A percentile compares a stretch with the other conserved stretches of the same genome.
phyloP scores from a whole-genome alignment of 805 yeast genomes.

The Teunomyces pallodes region DNA sequence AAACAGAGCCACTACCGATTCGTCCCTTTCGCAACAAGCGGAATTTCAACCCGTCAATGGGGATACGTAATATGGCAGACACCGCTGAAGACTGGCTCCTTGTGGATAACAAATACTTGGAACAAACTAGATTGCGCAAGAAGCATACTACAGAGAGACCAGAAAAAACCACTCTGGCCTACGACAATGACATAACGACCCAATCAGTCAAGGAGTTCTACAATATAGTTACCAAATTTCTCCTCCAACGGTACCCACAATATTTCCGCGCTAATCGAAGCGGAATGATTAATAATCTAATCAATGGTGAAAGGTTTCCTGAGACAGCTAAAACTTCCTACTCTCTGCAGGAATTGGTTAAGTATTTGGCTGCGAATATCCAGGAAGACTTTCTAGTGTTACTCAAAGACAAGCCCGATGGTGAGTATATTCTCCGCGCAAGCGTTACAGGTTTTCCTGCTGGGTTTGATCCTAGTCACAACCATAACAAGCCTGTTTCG shows the following conservation, averaged over 20 bases:
- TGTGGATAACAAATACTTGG: constrained; percentile 58
- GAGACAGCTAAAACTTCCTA: constrained; percentile 6
- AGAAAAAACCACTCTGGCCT: constrained; percentile 29
- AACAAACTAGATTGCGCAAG: constrained; percentile 40
- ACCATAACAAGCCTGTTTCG: constrained; percentile 54
- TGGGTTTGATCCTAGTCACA: constrained; percentile 64
- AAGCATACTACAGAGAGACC: constrained; percentile 27
- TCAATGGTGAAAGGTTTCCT: constrained; percentile 37
- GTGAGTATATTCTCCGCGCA: constrained; percentile 59
- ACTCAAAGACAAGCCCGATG: constrained; percentile 42
- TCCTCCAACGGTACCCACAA: constrained; percentile 52
- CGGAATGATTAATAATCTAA: constrained; percentile 31
- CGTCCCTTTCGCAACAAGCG: constrained; percentile 38
- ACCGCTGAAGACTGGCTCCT: constrained; percentile 54
- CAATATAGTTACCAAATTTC: constrained; percentile 36
- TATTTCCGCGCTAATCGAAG: constrained; percentile 37
- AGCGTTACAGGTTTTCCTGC: constrained; percentile 64
- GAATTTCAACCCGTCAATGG: constrained; percentile 36
- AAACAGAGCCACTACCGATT: constrained; percentile 34
- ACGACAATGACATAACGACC: constrained; percentile 17
- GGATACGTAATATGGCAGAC: constrained; percentile 26
- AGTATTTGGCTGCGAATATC: constrained; percentile 33
- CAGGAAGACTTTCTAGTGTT: constrained; percentile 67
- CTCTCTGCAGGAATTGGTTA: constrained; percentile 18
- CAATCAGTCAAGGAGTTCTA: constrained; percentile 51